Evolutionary conservation across 495 filamentous ascomycete genomes (phyloP).

Genomic region (Copromyces sp.): DNA sequence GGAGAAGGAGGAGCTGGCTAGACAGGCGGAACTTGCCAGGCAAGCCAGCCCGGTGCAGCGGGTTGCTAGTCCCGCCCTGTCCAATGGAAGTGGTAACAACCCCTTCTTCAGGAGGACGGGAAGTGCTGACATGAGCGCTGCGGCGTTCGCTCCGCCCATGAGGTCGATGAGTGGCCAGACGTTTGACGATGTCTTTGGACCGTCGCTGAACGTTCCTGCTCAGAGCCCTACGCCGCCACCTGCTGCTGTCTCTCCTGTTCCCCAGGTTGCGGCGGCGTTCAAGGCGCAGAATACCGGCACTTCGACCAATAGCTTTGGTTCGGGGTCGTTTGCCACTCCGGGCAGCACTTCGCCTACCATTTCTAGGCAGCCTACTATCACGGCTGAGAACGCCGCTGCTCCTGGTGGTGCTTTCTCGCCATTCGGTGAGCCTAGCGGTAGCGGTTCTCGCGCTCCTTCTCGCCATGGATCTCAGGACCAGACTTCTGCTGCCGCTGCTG

Average conservation of each 20-base stretch:
- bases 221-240: conserved; percentile 36
- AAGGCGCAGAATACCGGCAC: conserved; percentile 46
- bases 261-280: conserved; percentile 50
- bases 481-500: conserved; percentile 7
- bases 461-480: neutral
- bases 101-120: conserved; percentile 79
- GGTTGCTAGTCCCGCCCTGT: conserved; percentile 56
- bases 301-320: conserved; percentile 38
- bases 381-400: conserved; percentile 26
- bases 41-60: conserved; percentile 27
- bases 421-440: conserved; percentile 41
- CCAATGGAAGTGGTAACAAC: conserved; percentile 70
- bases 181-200: conserved; percentile 88
- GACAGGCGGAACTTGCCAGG: conserved; percentile 30
- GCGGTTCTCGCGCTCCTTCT: conserved; percentile 6
- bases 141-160: conserved; percentile 40
- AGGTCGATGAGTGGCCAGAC: conserved; percentile 47
- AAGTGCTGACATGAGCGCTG: conserved; percentile 53
- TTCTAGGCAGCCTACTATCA: conserved; percentile 35
- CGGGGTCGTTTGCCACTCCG: conserved; percentile 39
- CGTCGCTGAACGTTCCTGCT: conserved; percentile 37
- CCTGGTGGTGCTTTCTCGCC: conserved; percentile 41
- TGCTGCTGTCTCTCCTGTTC: conserved; percentile 32
- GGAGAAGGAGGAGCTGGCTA: conserved; percentile 46
- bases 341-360: conserved; percentile 45